A percentile compares a stretch with the other conserved stretches of the same genome.
Conservation (phyloP, 2,329 filamentous ascomycete species). For the Zasmidium cellare region DNA sequence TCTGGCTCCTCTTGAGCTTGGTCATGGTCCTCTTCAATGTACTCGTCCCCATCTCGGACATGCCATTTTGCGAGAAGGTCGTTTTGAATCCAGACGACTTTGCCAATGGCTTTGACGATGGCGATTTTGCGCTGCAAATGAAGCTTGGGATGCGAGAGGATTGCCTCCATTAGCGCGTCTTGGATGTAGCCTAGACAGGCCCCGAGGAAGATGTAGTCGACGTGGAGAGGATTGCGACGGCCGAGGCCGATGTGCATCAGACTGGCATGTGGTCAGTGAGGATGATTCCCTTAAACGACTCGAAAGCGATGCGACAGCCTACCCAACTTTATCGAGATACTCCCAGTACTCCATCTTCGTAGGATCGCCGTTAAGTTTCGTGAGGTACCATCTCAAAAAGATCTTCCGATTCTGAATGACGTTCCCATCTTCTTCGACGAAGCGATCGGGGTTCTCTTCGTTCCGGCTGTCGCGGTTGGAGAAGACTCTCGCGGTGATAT, state of each 20-base stretch:
- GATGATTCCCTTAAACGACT: not conserved
- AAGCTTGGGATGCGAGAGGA: constrained; percentile 69
- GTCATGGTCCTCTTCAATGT: not conserved
- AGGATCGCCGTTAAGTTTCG: constrained; percentile 72
- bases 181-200: constrained; percentile 72
- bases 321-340: constrained; percentile 79
- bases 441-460: constrained; percentile 66
- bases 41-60: constrained; percentile 6
- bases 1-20: constrained; percentile 8
- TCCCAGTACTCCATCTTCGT: constrained; percentile 78
- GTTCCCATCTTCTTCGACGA: constrained; percentile 66
- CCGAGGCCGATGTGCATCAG: constrained; percentile 78
- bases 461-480: constrained; percentile 61
- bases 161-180: constrained; percentile 74
- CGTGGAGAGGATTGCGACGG: constrained; percentile 69
- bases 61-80: constrained; percentile 85
- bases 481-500: constrained; percentile 79
- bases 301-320: not conserved
- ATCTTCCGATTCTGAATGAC: constrained; percentile 77
- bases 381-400: constrained; percentile 73
- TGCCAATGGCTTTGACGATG: constrained; percentile 72
- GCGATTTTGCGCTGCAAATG: constrained; percentile 68
- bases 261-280: not conserved
- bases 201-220: constrained; percentile 80
- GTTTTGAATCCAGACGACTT: constrained; percentile 87